These are phyloP conservation scores for Nakazawaea peltata DNA, from an alignment of 805 yeast genomes.

Conservation along the genomic window DNA sequence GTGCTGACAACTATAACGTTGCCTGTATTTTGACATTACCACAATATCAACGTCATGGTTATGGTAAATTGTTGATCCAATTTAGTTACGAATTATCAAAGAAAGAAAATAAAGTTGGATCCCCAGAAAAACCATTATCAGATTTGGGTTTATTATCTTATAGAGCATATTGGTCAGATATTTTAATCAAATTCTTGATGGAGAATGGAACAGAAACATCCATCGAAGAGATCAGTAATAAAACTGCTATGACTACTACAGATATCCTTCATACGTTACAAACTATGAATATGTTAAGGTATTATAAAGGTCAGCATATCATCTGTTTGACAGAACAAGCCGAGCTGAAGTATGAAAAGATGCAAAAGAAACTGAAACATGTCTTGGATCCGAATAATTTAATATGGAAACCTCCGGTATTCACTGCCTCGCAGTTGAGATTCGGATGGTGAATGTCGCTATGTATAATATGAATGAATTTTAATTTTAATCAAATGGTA, in stretches of 20 bases:
- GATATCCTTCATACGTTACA: conserved; percentile 92
- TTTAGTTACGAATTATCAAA: conserved; percentile 88
- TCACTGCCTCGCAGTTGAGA: conserved; percentile 90
- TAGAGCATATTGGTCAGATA: conserved; percentile 95
- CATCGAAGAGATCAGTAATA: conserved; percentile 81
- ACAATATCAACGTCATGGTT: conserved; percentile 93
- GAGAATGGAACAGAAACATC: conserved; percentile 52
- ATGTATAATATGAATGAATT: too few relatives aligned
- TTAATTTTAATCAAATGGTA: conserved; percentile 56
- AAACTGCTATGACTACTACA: conserved; percentile 92
- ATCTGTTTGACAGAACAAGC: conserved; percentile 82
- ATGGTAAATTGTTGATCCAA: conserved; percentile 84
- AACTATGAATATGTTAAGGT: conserved; percentile 80
- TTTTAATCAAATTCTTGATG: conserved; percentile 64
- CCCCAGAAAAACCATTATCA: conserved; percentile 95
- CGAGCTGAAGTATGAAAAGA: conserved; percentile 63
- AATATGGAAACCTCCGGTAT: conserved; percentile 92
- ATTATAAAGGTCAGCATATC: conserved; percentile 92
- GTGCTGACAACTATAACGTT: conserved; percentile 90
- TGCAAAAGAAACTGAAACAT: conserved; percentile 59
- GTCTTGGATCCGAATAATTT: conserved; percentile 64
- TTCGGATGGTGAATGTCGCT: conserved; percentile 80
- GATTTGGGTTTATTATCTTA: conserved; percentile 91
- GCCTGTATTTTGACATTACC: conserved; percentile 97
- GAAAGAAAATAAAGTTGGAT: conserved; percentile 85